Percentiles rank a stretch among this genome's conserved stretches.
Conservation (phyloP, 306 rosid genomes). For the Boehmeria nivea region DNA sequence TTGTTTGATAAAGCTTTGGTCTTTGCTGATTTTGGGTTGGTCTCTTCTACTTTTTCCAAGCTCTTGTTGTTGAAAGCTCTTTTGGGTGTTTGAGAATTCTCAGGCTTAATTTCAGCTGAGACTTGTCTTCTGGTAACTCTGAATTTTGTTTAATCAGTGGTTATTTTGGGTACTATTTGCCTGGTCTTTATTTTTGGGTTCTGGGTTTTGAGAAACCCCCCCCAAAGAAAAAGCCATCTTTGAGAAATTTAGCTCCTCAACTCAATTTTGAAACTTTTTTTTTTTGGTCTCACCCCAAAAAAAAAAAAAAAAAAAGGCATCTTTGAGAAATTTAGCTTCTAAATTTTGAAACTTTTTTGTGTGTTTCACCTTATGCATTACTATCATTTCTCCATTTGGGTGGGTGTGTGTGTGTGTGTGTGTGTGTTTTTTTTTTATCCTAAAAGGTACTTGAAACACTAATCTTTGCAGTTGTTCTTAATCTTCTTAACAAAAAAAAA, state of each 20-base stretch:
- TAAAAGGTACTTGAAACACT: neutral
- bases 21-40: conserved; percentile 1
- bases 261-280: neutral
- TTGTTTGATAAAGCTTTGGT: conserved; percentile 5
- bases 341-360: neutral
- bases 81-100: conserved; percentile 19
- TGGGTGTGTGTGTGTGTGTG: too few relatives aligned
- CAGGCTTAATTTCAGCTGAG: too few relatives aligned
- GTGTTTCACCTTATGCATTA: too few relatives aligned
- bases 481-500: too few relatives aligned
- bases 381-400: too few relatives aligned
- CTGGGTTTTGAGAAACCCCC: neutral
- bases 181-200: conserved; percentile 2
- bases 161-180: too few relatives aligned
- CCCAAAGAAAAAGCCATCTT: conserved; percentile 1
- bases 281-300: too few relatives aligned
- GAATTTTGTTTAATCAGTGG: too few relatives aligned
- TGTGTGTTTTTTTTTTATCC: neutral
- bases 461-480: too few relatives aligned
- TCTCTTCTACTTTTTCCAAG: neutral
- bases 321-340: conserved; percentile 18
- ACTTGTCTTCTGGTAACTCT: too few relatives aligned
- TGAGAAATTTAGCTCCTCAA: conserved; percentile 18
- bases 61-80: neutral
- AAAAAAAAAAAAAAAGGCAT: neutral